Evolutionary conservation across 2,329 filamentous ascomycete species (phyloP).

Genomic region (Cryoendolithus antarcticus): DNA sequence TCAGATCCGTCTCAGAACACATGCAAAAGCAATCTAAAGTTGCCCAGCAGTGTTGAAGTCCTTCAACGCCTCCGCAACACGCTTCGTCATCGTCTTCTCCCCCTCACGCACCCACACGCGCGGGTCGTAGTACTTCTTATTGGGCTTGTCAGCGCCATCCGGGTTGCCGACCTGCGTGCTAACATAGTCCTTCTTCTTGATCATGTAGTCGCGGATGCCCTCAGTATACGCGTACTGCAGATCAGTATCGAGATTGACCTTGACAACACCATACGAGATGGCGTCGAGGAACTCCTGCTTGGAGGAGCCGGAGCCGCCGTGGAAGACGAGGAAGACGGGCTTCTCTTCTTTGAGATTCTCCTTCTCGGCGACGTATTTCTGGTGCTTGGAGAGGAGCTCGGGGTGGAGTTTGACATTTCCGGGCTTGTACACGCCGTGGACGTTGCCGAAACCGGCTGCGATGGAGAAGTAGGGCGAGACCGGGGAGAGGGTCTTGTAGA

Average conservation of each 20-base stretch:
- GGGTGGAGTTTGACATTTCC: conserved; percentile 95
- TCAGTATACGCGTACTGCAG: conserved; percentile 88
- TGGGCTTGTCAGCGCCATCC: conserved; percentile 91
- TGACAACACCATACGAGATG: conserved; percentile 89
- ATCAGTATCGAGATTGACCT: conserved; percentile 99
- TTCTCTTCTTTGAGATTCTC: conserved; percentile 60
- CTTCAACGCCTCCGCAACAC: conserved; percentile 67
- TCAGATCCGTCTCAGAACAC: background rate
- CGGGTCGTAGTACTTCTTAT: conserved; percentile 79
- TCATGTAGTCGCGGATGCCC: conserved; percentile 89
- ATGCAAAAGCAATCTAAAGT: conserved; percentile 14
- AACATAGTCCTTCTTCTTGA: conserved; percentile 92
- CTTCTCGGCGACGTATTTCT: conserved; percentile 78
- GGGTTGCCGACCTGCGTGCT: conserved; percentile 82
- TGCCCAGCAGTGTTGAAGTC: conserved; percentile 83
- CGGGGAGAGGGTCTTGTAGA: conserved; percentile 71
- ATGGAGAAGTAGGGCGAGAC: conserved; percentile 97
- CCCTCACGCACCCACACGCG: conserved; percentile 93
- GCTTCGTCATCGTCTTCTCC: conserved; percentile 88
- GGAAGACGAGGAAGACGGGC: conserved; percentile 99
- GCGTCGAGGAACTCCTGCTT: conserved; percentile 85
- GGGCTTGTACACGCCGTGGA: conserved; percentile 98
- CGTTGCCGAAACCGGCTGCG: conserved; percentile 95
- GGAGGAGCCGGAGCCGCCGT: conserved; percentile 85
- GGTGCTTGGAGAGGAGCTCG: conserved; percentile 93